Evolutionary conservation across 495 filamentous ascomycete genomes (phyloP).

Genomic region (Lophium mytilinum): DNA sequence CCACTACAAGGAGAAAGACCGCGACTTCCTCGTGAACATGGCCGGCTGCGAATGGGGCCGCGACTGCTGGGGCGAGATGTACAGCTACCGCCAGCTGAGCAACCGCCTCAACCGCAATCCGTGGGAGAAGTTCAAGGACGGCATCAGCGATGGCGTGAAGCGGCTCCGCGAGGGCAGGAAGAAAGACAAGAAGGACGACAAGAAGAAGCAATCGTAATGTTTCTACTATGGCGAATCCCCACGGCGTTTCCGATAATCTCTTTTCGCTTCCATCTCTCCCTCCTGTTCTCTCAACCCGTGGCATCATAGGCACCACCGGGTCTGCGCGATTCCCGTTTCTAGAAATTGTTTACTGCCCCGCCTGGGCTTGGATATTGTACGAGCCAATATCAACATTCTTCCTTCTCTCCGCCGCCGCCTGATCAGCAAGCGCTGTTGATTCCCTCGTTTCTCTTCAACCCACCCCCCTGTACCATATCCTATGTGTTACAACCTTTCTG

Average conservation of each 20-base stretch:
- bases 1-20: conserved; percentile 77
- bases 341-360: background rate
- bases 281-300: background rate
- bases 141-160: conserved; percentile 28
- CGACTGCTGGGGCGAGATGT: conserved; percentile 98
- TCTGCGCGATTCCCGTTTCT: background rate
- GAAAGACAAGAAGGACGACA: conserved; percentile 14
- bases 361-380: background rate
- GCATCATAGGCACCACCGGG: background rate
- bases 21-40: conserved; percentile 98
- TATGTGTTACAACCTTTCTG: no score
- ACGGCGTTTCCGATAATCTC: background rate
- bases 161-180: conserved; percentile 7
- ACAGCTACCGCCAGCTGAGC: conserved; percentile 80
- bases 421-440: background rate
- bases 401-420: background rate
- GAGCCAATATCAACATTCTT: background rate
- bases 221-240: background rate
- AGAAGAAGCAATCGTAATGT: conserved; percentile 1
- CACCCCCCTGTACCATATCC: background rate
- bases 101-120: conserved; percentile 72
- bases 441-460: background rate
- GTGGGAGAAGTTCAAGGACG: conserved; percentile 59
- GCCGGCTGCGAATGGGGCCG: conserved; percentile 93
- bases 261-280: background rate